Conservation (phyloP, 306 rosid species). For the Oxytropis ochrocephala region DNA sequence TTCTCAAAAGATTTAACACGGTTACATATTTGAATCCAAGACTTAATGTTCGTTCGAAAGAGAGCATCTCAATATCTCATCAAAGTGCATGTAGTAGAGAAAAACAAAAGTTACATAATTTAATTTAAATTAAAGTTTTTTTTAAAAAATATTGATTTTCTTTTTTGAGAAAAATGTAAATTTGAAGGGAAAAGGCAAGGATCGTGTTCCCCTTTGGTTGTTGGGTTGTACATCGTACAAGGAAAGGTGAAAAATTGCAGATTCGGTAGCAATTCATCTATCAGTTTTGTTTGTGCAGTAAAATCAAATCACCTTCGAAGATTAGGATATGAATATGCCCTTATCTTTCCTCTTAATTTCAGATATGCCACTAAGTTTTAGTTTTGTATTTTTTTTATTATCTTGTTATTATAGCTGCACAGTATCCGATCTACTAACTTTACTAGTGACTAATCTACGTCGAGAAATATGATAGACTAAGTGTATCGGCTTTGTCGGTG, state of each 20-base stretch:
- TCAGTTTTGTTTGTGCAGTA: constrained; percentile 17
- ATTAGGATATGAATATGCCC: not conserved
- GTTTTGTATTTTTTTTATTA: too few species aligned
- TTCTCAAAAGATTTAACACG: too few species aligned
- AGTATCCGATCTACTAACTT: too few species aligned
- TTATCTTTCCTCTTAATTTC: constrained; percentile 3
- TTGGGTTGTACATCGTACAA: not conserved
- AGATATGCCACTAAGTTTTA: not conserved
- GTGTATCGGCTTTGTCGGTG: too few species aligned
- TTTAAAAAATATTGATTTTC: not conserved
- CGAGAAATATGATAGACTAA: too few species aligned
- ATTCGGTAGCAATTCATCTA: not conserved
- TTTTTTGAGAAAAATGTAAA: not conserved
- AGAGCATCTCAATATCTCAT: too few species aligned
- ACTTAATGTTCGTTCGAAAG: too few species aligned
- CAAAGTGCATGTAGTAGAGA: too few species aligned
- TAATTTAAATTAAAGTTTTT: not conserved
- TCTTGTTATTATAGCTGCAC: too few species aligned
- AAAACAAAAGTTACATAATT: not conserved
- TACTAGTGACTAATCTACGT: too few species aligned
- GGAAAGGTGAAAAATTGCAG: not conserved
- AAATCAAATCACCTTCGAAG: constrained; percentile 21
- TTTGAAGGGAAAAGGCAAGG: constrained; percentile 1
- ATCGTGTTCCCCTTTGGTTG: not conserved
- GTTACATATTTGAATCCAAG: too few species aligned